A percentile compares a stretch with the other conserved stretches of the same genome.
Evolutionary conservation across 352 stramenopile genomes (phyloP).

Genomic region (Aphanomyces stellatus): DNA sequence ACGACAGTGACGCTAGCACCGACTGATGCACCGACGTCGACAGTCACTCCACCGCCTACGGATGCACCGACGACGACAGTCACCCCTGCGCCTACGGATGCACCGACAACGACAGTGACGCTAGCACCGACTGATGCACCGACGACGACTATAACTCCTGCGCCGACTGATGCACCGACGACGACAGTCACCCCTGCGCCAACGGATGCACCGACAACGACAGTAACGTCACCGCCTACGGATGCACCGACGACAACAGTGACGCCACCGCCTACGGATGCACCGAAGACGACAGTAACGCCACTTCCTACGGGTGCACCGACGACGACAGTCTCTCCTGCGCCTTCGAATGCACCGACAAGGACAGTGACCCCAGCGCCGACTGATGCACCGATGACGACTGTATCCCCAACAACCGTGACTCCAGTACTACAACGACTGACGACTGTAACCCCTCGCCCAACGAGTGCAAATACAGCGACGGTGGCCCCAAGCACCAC

Average conservation of each 20-base stretch:
- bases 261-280: too few relatives aligned
- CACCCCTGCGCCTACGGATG: too few relatives aligned
- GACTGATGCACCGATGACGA: too few relatives aligned
- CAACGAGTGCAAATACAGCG: too few relatives aligned
- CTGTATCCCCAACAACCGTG: too few relatives aligned
- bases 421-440: too few relatives aligned
- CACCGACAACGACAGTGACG: neutral
- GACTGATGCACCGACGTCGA: neutral
- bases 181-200: neutral
- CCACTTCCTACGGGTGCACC: neutral
- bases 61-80: neutral
- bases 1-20: neutral
- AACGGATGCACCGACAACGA: neutral
- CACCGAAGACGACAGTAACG: too few relatives aligned
- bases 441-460: too few relatives aligned
- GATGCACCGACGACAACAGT: neutral
- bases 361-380: too few relatives aligned
- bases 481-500: too few relatives aligned
- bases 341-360: neutral
- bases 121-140: neutral
- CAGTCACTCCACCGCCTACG: neutral
- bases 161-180: neutral
- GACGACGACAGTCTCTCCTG: neutral
- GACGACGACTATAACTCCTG: neutral
- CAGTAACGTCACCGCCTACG: neutral